Evolutionary conservation across 2,329 filamentous ascomycete species (phyloP), one percentile per base, ranked within the genome.

Genomic region (Gyromitra esculenta): DNA sequence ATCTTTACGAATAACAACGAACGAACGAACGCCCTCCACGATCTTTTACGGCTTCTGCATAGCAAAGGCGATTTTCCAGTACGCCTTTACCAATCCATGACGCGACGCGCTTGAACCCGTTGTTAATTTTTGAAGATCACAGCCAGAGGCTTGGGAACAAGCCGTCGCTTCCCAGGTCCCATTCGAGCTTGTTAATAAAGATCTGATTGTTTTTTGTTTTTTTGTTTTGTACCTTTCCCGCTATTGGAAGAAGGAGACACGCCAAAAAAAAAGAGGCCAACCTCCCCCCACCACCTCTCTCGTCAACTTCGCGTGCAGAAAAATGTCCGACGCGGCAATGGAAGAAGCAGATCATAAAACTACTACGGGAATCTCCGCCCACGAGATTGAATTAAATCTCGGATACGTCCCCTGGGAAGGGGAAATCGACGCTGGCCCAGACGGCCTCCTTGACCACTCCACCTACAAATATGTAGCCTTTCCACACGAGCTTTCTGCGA

Each of bases 391-490:
- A 45, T 70, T 59, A 0, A 75, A 71, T 13, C 59, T 75, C 59
- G 72, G 72, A 15, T 75, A 75, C 8, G 39, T 75, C 41, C 72
- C 72, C 41, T 75, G 72, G 72, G 72, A 70, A 25, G 67, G 65
- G 21, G 72, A 75, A n/a, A 63, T 69, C 13, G 72, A 75, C n/a
- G 72, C 72, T 50, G 72, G 72, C 7, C 72, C 72, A 41, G 48
- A 57, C 50, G 72, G 72, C 50, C 59, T 75, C 41, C 66, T 63
- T 37, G 72, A 75, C 52, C 72, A 65, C 15, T 48, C 45, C 18
- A 75, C 72, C 11, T 75, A 75, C 50, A 75, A 75, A 70, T 75
- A 75, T 37, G 72, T 75, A 39, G 65, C 72, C 48, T 75, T 75
- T 18, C 72, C 72, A 6, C 72, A 75, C 48, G 65, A 75, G 59